These are phyloP conservation scores for Cerioporus squamosus DNA, from an alignment of 1,284 basidiomycete genomes.

Conservation along the genomic window DNA sequence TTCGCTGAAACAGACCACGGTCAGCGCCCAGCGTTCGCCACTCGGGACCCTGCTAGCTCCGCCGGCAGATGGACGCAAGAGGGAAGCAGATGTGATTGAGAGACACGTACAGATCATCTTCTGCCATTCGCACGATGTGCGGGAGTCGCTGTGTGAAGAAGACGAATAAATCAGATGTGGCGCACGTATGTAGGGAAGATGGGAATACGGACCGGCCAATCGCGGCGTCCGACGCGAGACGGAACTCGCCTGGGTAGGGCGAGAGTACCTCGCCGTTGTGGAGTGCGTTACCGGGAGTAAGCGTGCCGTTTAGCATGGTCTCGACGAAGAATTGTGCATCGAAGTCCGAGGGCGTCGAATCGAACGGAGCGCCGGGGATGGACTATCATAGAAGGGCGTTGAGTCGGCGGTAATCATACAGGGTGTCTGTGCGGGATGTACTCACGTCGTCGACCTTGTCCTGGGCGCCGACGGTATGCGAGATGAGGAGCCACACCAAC, in stretches of 20 bases:
- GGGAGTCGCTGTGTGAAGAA: constrained; percentile 24
- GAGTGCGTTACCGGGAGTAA: constrained; percentile 35
- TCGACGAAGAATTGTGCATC: constrained; percentile 48
- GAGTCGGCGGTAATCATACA: background rate
- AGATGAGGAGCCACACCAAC: constrained; percentile 34
- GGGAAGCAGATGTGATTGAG: too few species aligned
- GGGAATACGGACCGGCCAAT: constrained; percentile 24
- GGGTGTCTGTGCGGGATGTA: background rate
- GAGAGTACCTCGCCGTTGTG: constrained; percentile 35
- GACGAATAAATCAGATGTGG: background rate
- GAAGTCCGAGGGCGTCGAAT: constrained; percentile 38
- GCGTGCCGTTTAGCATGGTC: constrained; percentile 39
- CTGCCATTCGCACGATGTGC: constrained; percentile 44
- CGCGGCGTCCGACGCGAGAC: constrained; percentile 40
- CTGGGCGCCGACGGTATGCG: constrained; percentile 33
- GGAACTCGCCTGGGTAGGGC: constrained; percentile 39
- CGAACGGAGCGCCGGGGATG: constrained; percentile 31
- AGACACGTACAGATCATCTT: constrained; percentile 30
- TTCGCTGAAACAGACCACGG: constrained; percentile 12
- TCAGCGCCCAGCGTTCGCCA: background rate
- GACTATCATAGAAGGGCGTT: constrained; percentile 10
- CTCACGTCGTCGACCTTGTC: constrained; percentile 30
- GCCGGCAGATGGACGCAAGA: too few species aligned
- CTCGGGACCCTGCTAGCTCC: background rate
- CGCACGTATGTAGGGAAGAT: background rate